Base-by-base conservation (phyloP, 2,329 filamentous ascomycete species). In the Aspergillus persii region DNA sequence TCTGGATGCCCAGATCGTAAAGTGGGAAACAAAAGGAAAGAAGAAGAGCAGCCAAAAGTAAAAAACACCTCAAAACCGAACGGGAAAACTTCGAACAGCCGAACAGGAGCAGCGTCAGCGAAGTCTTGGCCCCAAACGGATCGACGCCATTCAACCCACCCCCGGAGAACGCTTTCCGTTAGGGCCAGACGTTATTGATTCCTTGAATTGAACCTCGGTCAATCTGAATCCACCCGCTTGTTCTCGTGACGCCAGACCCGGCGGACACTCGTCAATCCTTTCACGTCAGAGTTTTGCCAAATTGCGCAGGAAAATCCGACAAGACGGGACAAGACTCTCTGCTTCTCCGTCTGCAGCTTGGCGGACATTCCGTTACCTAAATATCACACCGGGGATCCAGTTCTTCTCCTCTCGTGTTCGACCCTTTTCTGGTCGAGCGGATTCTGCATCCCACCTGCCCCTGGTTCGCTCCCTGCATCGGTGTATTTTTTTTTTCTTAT, bases 81-180 rank as follows among this genome's bases (percentile, higher is more conserved):
- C 23, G 27, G 27, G 27, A 49, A 49, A 50, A 50, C 26, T 23
- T 23, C 18, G 18, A 23, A 23, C 18, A 23, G 18, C 18, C 18
- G 18, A 23, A 23, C 18, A 23, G 18, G 18, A 31, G 15, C n/a
- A 29, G 15, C n/a, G 8, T 18, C 26, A 26, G 31, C 8, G 9
- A 8, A 52, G 41, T 9, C 44, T 47, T 47, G 44, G 44, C 44
- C 44, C 26, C 54, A 56, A 56, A 56, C 33, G 47, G 54, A 56
- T 56, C 54, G 46, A 50, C 54, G 49, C 48, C 48, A 49, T 33
- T 47, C 31, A 49, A 53, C 44, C 58, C 58, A 57, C 54, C 58
- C 58, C 58, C 58, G 58, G 58, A 60, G 58, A 60, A 60, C 58
- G 58, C 58, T 60, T 57, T 60, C 58, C 58, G 58, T 49, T 56